Evolutionary conservation across 2,329 filamentous ascomycete species (phyloP).

Genomic region (Cercospora sp.): DNA sequence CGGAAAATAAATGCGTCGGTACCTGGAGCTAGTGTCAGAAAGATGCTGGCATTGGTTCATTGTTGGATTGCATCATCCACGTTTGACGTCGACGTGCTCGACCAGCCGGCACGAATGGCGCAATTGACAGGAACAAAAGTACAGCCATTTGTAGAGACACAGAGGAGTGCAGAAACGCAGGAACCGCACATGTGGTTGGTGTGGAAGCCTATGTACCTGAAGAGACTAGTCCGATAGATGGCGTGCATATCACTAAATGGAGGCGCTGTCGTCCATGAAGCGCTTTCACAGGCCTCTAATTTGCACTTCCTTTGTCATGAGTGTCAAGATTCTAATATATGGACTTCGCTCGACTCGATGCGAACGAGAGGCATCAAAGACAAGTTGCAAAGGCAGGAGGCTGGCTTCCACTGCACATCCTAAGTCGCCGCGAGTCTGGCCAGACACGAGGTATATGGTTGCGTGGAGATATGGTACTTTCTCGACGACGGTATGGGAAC

Average conservation of each 20-base stretch:
- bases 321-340: neutral
- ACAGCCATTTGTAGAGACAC: neutral
- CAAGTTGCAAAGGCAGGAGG: neutral
- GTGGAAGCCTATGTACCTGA: neutral
- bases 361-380: neutral
- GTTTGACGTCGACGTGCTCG: neutral
- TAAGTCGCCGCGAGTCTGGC: neutral
- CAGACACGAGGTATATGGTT: neutral
- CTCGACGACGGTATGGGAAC: neutral
- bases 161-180: neutral
- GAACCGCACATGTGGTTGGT: neutral
- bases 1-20: neutral
- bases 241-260: neutral
- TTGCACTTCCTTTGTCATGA: neutral
- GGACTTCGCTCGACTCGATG: neutral
- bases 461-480: neutral
- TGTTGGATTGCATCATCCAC: neutral
- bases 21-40: neutral
- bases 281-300: neutral
- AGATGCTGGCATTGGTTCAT: neutral
- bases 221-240: neutral
- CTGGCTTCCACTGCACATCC: neutral
- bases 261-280: neutral
- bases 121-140: neutral
- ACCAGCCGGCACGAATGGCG: neutral